Conservation (phyloP, 352 stramenopile species). For the Pythium plurisporium region DNA sequence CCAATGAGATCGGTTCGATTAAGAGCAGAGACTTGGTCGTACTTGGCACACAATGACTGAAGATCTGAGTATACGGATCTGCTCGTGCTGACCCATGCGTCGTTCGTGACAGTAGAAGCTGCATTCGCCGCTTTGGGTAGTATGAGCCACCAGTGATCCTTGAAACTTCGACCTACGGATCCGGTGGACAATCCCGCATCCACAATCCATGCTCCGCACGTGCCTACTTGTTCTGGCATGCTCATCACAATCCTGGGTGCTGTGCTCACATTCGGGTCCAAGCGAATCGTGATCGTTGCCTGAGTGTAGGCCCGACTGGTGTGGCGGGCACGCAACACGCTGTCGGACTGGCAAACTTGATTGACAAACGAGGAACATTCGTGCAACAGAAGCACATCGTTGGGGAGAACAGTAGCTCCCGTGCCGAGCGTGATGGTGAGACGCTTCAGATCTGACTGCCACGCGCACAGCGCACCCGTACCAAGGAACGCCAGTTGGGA, state of each 20-base stretch:
- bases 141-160: conserved; percentile 35
- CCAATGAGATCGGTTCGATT: conserved; percentile 28
- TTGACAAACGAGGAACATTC: conserved; percentile 39
- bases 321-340: conserved; percentile 41
- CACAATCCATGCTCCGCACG: conserved; percentile 45
- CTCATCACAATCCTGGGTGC: conserved; percentile 40
- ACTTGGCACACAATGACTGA: conserved; percentile 44
- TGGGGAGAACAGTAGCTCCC: conserved; percentile 34
- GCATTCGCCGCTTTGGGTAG: conserved; percentile 23
- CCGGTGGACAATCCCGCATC: conserved; percentile 59
- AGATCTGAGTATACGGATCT: conserved; percentile 32
- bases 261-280: conserved; percentile 29
- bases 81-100: conserved; percentile 14
- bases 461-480: conserved; percentile 33
- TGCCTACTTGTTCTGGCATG: conserved; percentile 48
- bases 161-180: conserved; percentile 42
- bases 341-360: conserved; percentile 40
- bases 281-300: conserved; percentile 30
- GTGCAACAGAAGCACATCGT: conserved; percentile 46
- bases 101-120: neutral
- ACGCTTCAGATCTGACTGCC: conserved; percentile 42
- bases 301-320: conserved; percentile 60
- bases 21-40: conserved; percentile 20
- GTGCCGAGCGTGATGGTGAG: conserved; percentile 46
- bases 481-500: conserved; percentile 49